These are phyloP conservation scores for Penicillium psychrosexuale DNA, from an alignment of 2,329 filamentous ascomycete species.

Conservation along the genomic window DNA sequence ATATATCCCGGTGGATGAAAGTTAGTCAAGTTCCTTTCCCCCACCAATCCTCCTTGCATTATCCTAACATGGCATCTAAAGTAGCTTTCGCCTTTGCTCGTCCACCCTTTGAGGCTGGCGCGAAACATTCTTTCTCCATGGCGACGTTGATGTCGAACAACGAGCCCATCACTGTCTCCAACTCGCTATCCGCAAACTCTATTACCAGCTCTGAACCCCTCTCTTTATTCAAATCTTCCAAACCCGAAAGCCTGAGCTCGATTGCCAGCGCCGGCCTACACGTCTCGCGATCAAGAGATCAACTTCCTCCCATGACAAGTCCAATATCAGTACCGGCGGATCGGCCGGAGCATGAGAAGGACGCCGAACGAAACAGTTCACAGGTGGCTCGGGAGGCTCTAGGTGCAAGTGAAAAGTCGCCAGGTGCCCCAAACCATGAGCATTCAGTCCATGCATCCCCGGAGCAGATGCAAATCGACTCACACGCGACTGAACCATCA, in stretches of 20 bases:
- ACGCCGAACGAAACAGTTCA: conserved; percentile 35
- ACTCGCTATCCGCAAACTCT: conserved; percentile 32
- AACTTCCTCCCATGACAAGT: conserved; percentile 40
- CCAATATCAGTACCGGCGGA: conserved; percentile 52
- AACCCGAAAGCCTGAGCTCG: conserved; percentile 39
- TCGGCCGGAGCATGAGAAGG: conserved; percentile 33
- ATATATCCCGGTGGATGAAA: conserved; percentile 19
- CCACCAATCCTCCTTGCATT: conserved; percentile 1
- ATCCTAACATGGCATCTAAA: conserved; percentile 38
- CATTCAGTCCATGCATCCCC: conserved; percentile 47
- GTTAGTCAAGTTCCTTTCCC: conserved; percentile 14
- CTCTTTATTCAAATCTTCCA: conserved; percentile 35
- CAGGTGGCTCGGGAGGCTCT: conserved; percentile 44
- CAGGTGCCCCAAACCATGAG: conserved; percentile 44
- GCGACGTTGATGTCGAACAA: conserved; percentile 43
- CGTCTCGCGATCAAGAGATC: conserved; percentile 38
- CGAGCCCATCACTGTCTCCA: conserved; percentile 40
- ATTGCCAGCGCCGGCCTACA: conserved; percentile 45
- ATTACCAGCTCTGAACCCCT: conserved; percentile 33
- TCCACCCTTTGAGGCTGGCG: conserved; percentile 32
- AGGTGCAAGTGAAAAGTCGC: conserved; percentile 37
- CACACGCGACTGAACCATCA: conserved; percentile 49
- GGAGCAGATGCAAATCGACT: conserved; percentile 45
- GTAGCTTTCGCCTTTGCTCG: conserved; percentile 32
- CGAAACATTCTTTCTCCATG: conserved; percentile 38